phyloP scores from a whole-genome alignment of 768 basidiomycete genomes.

The Pilatotrama ljubarskyi region DNA sequence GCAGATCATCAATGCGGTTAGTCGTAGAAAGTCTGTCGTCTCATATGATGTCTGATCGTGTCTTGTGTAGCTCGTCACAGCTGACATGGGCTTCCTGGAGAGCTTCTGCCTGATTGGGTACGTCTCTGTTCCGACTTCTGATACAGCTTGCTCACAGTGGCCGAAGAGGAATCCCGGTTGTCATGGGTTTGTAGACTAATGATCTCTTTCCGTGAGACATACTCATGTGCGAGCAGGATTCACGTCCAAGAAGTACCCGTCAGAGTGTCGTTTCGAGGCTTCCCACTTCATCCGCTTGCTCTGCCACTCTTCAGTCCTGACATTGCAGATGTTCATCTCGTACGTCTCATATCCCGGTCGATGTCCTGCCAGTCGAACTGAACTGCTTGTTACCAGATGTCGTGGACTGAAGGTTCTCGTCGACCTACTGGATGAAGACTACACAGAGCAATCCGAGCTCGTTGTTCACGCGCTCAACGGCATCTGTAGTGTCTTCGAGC shows the following conservation, averaged over 20 bases:
- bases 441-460: constrained; percentile 85
- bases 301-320: constrained; percentile 90
- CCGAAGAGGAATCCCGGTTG: constrained; percentile 85
- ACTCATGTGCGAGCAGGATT: constrained; percentile 56
- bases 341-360: constrained; percentile 41
- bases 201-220: neutral
- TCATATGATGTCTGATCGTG: neutral
- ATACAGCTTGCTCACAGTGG: neutral
- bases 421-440: constrained; percentile 95
- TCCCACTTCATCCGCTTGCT: constrained; percentile 92
- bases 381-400: constrained; percentile 55
- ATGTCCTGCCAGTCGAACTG: neutral
- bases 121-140: constrained; percentile 23
- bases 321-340: constrained; percentile 99
- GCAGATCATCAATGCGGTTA: constrained; percentile 86
- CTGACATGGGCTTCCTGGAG: constrained; percentile 85
- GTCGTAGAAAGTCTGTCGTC: constrained; percentile 13
- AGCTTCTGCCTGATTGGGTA: constrained; percentile 92
- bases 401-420: constrained; percentile 94
- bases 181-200: constrained; percentile 66
- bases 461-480: constrained; percentile 93
- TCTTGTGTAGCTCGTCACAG: constrained; percentile 42
- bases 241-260: constrained; percentile 90
- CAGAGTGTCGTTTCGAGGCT: constrained; percentile 92
- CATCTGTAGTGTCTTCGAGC: constrained; percentile 92